Conservation (phyloP, 805 yeast genomes). For the Nakazawaea ishiwadae region DNA sequence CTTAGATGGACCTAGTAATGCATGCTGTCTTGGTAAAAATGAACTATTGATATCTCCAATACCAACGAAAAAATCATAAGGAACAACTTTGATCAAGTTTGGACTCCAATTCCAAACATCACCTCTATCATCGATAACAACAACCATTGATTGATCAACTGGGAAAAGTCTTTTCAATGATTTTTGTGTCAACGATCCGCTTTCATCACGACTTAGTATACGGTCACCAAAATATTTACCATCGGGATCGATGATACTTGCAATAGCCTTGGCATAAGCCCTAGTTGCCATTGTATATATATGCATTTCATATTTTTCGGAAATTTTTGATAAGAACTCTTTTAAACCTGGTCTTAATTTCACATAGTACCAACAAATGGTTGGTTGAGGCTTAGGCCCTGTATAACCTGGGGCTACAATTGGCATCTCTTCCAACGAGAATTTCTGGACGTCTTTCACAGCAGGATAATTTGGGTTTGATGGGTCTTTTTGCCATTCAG, state of each 20-base stretch:
- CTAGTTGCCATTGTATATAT: constrained; percentile 98
- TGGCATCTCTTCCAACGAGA: constrained; percentile 74
- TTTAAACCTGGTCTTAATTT: constrained; percentile 85
- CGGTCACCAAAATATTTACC: constrained; percentile 87
- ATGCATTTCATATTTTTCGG: constrained; percentile 78
- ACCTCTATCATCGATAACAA: constrained; percentile 94
- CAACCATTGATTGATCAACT: constrained; percentile 94
- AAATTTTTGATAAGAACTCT: constrained; percentile 62
- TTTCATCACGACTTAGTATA: constrained; percentile 88
- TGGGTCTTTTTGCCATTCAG: constrained; percentile 91
- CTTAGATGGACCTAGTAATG: constrained; percentile 56
- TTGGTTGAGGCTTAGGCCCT: constrained; percentile 56
- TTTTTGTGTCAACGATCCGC: constrained; percentile 88
- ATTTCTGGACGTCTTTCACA: constrained; percentile 74
- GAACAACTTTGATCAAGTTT: constrained; percentile 86
- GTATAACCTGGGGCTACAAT: constrained; percentile 51
- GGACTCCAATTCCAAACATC: constrained; percentile 99
- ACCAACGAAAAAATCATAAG: constrained; percentile 94
- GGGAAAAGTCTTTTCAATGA: constrained; percentile 87
- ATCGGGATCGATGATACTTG: constrained; percentile 86
- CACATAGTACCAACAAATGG: constrained; percentile 84
- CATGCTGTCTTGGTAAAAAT: constrained; percentile 77
- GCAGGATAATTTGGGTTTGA: constrained; percentile 80
- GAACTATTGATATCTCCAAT: constrained; percentile 96
- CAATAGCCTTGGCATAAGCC: constrained; percentile 85